A percentile compares a stretch with the other conserved stretches of the same genome.
These are phyloP conservation scores for Serendipita vermifera DNA, from an alignment of 768 basidiomycete genomes.

Conservation along the genomic window DNA sequence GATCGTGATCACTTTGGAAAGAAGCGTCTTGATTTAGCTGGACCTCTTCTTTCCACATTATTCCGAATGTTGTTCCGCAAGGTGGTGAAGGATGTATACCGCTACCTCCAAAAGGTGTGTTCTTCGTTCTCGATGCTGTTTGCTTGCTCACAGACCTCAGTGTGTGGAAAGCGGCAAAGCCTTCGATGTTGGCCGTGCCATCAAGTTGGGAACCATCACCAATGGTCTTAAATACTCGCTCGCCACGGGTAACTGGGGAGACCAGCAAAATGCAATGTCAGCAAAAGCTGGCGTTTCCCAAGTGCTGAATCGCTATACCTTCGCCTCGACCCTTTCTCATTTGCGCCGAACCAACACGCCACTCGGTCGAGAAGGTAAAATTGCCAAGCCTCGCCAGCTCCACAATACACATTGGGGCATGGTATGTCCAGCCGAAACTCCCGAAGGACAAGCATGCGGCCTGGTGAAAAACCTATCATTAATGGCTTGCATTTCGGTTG, in stretches of 20 bases:
- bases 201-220: conserved; percentile 94
- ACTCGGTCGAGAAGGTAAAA: conserved; percentile 95
- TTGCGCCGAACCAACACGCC: conserved; percentile 97
- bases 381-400: conserved; percentile 95
- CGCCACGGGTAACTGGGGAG: conserved; percentile 98
- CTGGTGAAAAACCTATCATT: conserved; percentile 96
- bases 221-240: conserved; percentile 97
- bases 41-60: conserved; percentile 87
- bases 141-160: conserved; percentile 29
- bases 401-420: conserved; percentile 99
- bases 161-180: conserved; percentile 95
- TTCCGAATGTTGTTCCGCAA: conserved; percentile 98
- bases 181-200: conserved; percentile 80
- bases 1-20: conserved; percentile 99
- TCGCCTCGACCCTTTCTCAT: conserved; percentile 95
- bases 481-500: conserved; percentile 97
- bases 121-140: not conserved
- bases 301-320: conserved; percentile 96
- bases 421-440: conserved; percentile 99
- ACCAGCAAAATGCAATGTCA: conserved; percentile 97
- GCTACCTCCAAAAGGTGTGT: conserved; percentile 87
- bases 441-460: conserved; percentile 98
- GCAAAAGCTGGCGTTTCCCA: conserved; percentile 98
- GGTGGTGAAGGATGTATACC: conserved; percentile 91
- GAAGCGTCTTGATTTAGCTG: conserved; percentile 91